Evolutionary conservation across 768 basidiomycete species (phyloP), one percentile per base, ranked within the genome.

Genomic region (Symmetrospora coprosmae): DNA sequence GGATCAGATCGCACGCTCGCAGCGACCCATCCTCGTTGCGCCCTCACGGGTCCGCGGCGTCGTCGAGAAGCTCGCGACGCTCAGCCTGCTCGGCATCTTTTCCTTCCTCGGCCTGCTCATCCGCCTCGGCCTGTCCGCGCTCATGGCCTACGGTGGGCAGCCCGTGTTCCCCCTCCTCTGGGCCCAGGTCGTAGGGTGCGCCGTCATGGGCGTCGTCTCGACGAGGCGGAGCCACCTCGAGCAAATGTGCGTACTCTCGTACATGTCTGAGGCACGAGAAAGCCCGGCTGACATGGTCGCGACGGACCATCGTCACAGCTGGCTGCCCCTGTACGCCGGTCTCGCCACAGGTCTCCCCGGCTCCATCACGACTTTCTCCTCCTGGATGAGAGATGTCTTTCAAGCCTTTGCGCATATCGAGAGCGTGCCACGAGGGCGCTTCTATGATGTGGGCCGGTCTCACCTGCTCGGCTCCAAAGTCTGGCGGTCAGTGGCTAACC

Each of bases 301-400:
- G 53, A 33, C 14, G 8, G 23, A 39, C 31, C 28, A 14, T 11
- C 50, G 6, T 33, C 33, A n/a, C 21, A 65, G 62, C 17, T 41
- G 49, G 16, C 34, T 35, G 0, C 90, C 90, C 2, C 68, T 94
- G 16, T 92, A 90, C 72, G 87, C 84, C 2, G 87, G 86, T 21
- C 70, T 88, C 13, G 87, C 89, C 0, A 94, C 90, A 84, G 90
- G 88, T 14, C 88, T 96, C 72, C 97, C 94, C 69, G 94, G 92
- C 2, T 92, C 88, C 1, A 73, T 97, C 66, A 99, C 94, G 9
- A 96, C 90, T 1, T 97, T 97, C 75, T 94, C 91, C 16, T 80
- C 83, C 35, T 97, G 94, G 94, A 87, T 96, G 72, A 70, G 86
- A 9, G 87, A 91, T 63, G 73, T 88, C 0, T 97, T 92, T 68